These are phyloP conservation scores for Manihot esculenta DNA, from an alignment of 441 rosid species.

Conservation along the genomic window DNA sequence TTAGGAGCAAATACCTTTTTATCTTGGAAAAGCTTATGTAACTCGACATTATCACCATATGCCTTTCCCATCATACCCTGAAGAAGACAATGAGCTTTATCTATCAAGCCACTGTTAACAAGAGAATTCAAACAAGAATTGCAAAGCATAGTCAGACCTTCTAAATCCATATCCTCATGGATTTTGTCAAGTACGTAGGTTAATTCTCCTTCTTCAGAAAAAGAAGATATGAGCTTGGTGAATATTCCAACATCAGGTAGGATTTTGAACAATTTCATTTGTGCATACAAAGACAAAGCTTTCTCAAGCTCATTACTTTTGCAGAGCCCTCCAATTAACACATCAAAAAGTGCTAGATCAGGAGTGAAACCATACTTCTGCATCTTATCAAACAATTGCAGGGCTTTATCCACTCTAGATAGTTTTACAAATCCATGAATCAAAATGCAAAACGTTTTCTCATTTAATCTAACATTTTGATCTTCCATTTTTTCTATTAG, in stretches of 20 bases:
- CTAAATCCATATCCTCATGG: slow-evolving; percentile 42
- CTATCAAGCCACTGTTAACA: slow-evolving; percentile 35
- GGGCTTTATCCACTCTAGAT: slow-evolving; percentile 62
- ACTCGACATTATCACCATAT: slow-evolving; percentile 26
- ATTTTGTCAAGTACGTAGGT: slow-evolving; percentile 38
- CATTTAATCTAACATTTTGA: slow-evolving; percentile 51
- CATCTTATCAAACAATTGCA: slow-evolving; percentile 63
- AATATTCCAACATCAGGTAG: slow-evolving; percentile 58
- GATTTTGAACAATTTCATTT: slow-evolving; percentile 55
- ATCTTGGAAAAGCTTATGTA: slow-evolving; percentile 33
- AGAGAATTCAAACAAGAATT: slow-evolving; percentile 49
- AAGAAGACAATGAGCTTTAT: slow-evolving; percentile 57
- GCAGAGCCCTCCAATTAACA: slow-evolving; percentile 70
- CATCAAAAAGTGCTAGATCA: slow-evolving; percentile 64
- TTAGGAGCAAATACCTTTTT: slow-evolving; percentile 43
- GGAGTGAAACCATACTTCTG: slow-evolving; percentile 48
- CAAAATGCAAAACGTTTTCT: slow-evolving; percentile 62
- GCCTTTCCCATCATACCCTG: slow-evolving; percentile 36
- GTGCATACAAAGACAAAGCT: slow-evolving; percentile 58
- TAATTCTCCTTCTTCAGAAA: slow-evolving; percentile 50
- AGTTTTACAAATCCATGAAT: slow-evolving; percentile 77
- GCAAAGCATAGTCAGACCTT: slow-evolving; percentile 48
- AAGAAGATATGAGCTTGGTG: slow-evolving; percentile 55
- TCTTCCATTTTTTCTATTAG: slow-evolving; percentile 68
- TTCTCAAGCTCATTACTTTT: slow-evolving; percentile 46